These are phyloP conservation scores for Typha latifolia DNA, from an alignment of 176 grass and related monocot species.

Conservation along the genomic window DNA sequence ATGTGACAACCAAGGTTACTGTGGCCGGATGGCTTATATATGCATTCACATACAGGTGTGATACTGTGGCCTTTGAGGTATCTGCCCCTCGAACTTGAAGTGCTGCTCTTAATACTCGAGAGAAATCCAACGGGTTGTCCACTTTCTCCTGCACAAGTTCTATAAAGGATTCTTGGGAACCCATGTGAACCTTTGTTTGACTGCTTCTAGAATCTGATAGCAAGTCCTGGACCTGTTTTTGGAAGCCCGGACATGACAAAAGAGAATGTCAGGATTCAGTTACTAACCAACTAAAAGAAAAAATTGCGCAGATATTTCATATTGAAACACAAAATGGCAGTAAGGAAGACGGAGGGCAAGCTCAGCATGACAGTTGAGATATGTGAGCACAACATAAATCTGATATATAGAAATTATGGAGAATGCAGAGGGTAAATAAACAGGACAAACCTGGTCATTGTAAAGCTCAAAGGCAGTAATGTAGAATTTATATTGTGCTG, in stretches of 20 bases:
- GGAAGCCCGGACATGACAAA: slow-evolving; percentile 6
- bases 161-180: slow-evolving; percentile 64
- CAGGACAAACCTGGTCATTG: slow-evolving; percentile 77
- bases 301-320: not conserved
- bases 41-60: slow-evolving; percentile 63
- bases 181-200: slow-evolving; percentile 54
- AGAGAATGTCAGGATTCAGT: slow-evolving; percentile 14
- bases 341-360: not conserved
- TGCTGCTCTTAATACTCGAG: slow-evolving; percentile 58
- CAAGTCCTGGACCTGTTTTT: slow-evolving; percentile 69
- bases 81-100: slow-evolving; percentile 59
- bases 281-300: slow-evolving; percentile 4
- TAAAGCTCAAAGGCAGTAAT: slow-evolving; percentile 92
- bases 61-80: slow-evolving; percentile 60
- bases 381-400: not conserved
- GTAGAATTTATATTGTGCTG: slow-evolving; percentile 80
- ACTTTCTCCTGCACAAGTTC: slow-evolving; percentile 91
- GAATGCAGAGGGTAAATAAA: not conserved
- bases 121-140: slow-evolving; percentile 81
- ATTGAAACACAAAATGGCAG: not conserved
- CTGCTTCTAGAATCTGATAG: slow-evolving; percentile 56
- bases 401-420: not conserved
- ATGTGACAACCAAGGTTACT: not conserved
- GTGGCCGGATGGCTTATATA: not conserved
- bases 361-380: not conserved